These are phyloP conservation scores for Fusarium globosum DNA, from an alignment of 2,329 filamentous ascomycete species.

Conservation along the genomic window DNA sequence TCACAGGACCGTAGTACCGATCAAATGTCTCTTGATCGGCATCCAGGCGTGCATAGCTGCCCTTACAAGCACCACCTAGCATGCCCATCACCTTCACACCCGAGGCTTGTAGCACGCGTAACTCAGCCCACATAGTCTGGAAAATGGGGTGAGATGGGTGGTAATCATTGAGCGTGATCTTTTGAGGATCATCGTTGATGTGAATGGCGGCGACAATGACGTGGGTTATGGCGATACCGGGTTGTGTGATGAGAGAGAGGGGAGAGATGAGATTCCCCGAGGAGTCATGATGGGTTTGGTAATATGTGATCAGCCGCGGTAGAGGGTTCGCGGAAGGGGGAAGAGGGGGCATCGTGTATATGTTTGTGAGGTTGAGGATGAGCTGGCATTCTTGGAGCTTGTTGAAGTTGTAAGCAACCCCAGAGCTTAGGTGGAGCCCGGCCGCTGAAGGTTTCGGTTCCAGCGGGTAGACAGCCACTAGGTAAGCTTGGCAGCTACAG, in stretches of 20 bases:
- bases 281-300: slow-evolving; percentile 65
- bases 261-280: slow-evolving; percentile 61
- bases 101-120: slow-evolving; percentile 74
- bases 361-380: background rate
- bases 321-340: slow-evolving; percentile 46
- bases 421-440: slow-evolving; percentile 19
- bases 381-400: slow-evolving; percentile 3
- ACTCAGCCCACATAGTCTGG: slow-evolving; percentile 81
- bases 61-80: slow-evolving; percentile 85
- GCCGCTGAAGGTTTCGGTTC: slow-evolving; percentile 1
- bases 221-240: slow-evolving; percentile 72
- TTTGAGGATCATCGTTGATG: slow-evolving; percentile 73
- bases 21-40: slow-evolving; percentile 72
- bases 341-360: slow-evolving; percentile 47
- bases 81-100: slow-evolving; percentile 87
- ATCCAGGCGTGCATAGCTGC: slow-evolving; percentile 72
- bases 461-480: slow-evolving; percentile 24
- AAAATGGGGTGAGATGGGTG: slow-evolving; percentile 74
- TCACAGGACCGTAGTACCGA: slow-evolving; percentile 76
- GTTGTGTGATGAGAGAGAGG: slow-evolving; percentile 61
- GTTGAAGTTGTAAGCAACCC: background rate
- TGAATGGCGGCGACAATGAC: slow-evolving; percentile 89
- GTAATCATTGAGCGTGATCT: slow-evolving; percentile 85
- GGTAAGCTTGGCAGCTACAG: background rate
- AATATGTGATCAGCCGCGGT: slow-evolving; percentile 63